phyloP scores from a whole-genome alignment of 306 rosid genomes.

The Pachyrhizus erosus region DNA sequence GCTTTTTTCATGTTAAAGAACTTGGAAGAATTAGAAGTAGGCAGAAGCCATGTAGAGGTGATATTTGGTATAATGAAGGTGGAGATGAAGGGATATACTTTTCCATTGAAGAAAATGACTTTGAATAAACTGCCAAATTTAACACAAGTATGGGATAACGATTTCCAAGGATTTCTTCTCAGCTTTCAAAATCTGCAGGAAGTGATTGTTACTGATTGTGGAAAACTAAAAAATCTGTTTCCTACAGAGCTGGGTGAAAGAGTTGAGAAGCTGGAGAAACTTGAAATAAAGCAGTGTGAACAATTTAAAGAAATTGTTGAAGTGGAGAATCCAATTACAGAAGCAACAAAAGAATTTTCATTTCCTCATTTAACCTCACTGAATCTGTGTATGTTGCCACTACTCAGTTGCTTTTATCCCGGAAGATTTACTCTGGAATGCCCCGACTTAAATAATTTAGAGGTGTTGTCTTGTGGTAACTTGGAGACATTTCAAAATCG shows the following conservation, averaged over 20 bases:
- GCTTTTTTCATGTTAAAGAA: neutral
- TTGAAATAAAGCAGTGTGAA: rapidly evolving
- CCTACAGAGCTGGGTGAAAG: neutral
- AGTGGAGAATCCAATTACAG: neutral
- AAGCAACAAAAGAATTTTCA: neutral
- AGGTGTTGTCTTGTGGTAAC: neutral
- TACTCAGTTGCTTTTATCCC: neutral
- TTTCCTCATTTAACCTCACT: constrained; percentile 4
- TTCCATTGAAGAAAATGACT: neutral
- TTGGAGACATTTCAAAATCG: neutral
- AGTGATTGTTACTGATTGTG: neutral
- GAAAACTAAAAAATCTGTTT: neutral
- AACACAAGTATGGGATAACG: neutral
- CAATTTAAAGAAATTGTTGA: neutral
- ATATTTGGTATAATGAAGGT: neutral
- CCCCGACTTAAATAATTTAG: neutral
- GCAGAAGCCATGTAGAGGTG: neutral
- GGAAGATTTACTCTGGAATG: neutral
- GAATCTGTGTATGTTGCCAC: neutral
- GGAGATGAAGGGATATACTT: neutral
- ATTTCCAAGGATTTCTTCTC: neutral
- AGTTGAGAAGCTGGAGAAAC: neutral
- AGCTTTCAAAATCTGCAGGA: neutral
- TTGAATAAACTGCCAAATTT: neutral
- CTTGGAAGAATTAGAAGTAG: neutral